Evolutionary conservation across 2,329 filamentous ascomycete species (phyloP).

Genomic region (Neopestalotiopsis clavispora): DNA sequence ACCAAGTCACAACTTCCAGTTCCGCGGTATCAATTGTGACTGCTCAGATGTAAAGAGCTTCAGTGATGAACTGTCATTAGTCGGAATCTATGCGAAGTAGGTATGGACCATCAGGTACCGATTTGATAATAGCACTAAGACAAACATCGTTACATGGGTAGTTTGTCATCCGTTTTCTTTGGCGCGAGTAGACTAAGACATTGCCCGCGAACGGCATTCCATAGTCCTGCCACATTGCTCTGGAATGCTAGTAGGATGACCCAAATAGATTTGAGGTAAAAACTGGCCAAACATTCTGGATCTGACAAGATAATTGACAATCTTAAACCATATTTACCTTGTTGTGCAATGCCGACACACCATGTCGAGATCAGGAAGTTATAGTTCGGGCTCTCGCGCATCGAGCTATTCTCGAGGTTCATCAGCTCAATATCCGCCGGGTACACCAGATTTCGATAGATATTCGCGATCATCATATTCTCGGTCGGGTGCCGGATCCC

Average conservation of each 20-base stretch:
- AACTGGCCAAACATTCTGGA: neutral
- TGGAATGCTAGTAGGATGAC: neutral
- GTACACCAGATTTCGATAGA: neutral
- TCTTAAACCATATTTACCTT: neutral
- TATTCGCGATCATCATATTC: neutral
- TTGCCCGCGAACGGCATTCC: neutral
- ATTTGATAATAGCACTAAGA: neutral
- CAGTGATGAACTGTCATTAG: too few relatives aligned
- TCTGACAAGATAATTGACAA: neutral
- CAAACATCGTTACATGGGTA: neutral
- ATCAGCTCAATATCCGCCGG: conserved; percentile 2
- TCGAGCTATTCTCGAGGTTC: neutral
- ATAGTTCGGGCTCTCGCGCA: neutral
- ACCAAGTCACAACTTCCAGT: too few relatives aligned
- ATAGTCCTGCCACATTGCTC: neutral
- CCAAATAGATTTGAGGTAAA: neutral
- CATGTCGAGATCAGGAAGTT: conserved; percentile 1
- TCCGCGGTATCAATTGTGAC: too few relatives aligned
- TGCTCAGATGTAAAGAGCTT: too few relatives aligned
- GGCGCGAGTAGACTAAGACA: neutral
- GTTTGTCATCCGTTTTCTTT: neutral
- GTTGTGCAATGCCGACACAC: neutral
- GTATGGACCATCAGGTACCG: too few relatives aligned
- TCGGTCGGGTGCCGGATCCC: neutral
- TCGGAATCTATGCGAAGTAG: too few relatives aligned